A percentile compares a stretch with the other conserved stretches of the same genome.
Evolutionary conservation across 495 filamentous ascomycete genomes (phyloP).

Genomic region (Tuber aestivum): DNA sequence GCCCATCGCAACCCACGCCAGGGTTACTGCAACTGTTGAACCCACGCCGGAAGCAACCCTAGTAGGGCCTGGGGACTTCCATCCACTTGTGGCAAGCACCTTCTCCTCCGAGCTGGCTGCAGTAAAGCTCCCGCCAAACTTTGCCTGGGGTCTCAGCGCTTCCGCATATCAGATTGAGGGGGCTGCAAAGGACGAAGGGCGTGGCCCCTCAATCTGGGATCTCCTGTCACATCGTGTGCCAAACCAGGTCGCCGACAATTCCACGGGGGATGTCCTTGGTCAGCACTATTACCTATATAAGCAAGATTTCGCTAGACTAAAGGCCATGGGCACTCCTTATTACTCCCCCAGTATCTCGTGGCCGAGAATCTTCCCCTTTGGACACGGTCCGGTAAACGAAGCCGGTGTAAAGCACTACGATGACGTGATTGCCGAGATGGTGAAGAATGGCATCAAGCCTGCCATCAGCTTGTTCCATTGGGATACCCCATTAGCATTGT

Average conservation of each 20-base stretch:
- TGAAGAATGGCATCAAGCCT: constrained; percentile 46
- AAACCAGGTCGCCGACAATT: constrained; percentile 44
- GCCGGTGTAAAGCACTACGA: constrained; percentile 46
- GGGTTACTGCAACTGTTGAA: constrained; percentile 45
- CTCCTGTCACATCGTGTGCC: constrained; percentile 43
- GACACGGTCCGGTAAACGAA: constrained; percentile 46
- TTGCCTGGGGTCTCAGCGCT: constrained; percentile 39
- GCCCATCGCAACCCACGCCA: constrained; percentile 44
- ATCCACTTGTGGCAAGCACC: constrained; percentile 43
- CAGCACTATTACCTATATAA: constrained; percentile 49
- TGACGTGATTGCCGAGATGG: constrained; percentile 46
- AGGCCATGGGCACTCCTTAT: constrained; percentile 44
- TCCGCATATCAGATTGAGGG: constrained; percentile 45
- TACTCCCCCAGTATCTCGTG: constrained; percentile 48
- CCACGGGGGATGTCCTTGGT: constrained; percentile 46
- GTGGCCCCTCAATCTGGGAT: constrained; percentile 43
- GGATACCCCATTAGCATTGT: constrained; percentile 48
- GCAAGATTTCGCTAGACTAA: constrained; percentile 47
- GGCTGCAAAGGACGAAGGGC: constrained; percentile 41
- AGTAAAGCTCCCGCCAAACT: constrained; percentile 40
- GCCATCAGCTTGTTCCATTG: constrained; percentile 48
- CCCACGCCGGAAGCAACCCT: constrained; percentile 49
- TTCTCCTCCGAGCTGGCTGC: constrained; percentile 31
- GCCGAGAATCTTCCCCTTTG: constrained; percentile 49
- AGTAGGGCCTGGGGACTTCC: constrained; percentile 43